Evolutionary conservation across 202 grass and related monocot genomes (phyloP).

Genomic region (Musa balbisiana): DNA sequence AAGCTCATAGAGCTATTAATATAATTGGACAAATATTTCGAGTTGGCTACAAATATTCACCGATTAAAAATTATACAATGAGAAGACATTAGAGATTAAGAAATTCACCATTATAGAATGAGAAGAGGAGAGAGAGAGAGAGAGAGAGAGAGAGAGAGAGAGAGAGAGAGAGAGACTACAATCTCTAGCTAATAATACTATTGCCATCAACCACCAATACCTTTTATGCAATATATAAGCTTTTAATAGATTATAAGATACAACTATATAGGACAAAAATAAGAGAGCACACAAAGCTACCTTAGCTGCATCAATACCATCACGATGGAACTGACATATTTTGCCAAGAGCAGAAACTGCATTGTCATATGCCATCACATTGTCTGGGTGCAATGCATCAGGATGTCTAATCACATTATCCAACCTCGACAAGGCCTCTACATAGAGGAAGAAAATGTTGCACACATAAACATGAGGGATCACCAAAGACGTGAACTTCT

Average conservation of each 20-base stretch:
- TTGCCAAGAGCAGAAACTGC: constrained; percentile 89
- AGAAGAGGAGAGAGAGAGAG: neutral
- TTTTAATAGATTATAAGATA: neutral
- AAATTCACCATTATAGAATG: too few species aligned
- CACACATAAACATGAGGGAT: constrained; percentile 1
- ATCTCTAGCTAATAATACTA: too few species aligned
- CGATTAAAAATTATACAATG: too few species aligned
- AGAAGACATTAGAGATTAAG: too few species aligned
- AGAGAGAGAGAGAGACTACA: neutral
- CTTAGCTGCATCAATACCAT: constrained; percentile 64
- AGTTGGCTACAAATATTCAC: too few species aligned
- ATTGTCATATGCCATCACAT: constrained; percentile 80
- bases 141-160: neutral
- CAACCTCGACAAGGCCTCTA: constrained; percentile 74
- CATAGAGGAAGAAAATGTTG: neutral
- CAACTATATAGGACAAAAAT: neutral
- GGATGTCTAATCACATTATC: constrained; percentile 66
- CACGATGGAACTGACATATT: constrained; percentile 66
- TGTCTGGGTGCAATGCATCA: constrained; percentile 60
- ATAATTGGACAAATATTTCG: too few species aligned
- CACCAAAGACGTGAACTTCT: neutral
- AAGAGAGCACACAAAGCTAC: constrained; percentile 27
- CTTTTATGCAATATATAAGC: too few species aligned
- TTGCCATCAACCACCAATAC: too few species aligned
- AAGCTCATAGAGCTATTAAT: too few species aligned